Percentiles rank a stretch among this genome's conserved stretches.
Evolutionary conservation across 2,329 filamentous ascomycete species (phyloP).

Genomic region (Talaromyces islandicus): DNA sequence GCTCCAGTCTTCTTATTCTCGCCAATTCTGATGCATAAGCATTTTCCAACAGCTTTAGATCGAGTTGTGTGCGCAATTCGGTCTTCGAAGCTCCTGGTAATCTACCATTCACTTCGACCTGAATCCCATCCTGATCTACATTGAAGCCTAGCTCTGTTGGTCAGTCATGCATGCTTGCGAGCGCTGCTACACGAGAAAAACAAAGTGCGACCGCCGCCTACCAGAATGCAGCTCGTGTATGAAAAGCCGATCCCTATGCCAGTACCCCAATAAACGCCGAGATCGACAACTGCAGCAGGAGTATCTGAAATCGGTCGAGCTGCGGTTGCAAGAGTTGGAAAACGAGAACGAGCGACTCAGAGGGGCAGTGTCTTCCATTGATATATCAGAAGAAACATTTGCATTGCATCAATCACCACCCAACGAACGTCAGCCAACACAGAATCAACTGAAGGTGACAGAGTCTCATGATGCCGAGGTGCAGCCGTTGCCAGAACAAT

Average conservation of each 20-base stretch:
- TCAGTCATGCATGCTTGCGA: conserved; percentile 1
- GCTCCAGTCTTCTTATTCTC: background rate
- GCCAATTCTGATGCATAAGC: background rate
- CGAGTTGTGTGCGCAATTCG: background rate
- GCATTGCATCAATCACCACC: background rate
- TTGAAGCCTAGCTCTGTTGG: background rate
- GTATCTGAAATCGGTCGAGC: background rate
- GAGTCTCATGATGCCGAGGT: background rate
- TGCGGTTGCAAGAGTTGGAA: background rate
- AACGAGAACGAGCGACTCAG: conserved; percentile 2
- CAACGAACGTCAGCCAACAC: background rate
- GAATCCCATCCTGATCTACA: background rate
- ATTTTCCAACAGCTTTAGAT: background rate
- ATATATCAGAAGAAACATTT: background rate
- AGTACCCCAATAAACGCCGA: conserved; percentile 1
- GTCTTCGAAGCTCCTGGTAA: background rate
- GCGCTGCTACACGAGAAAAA: conserved; percentile 2
- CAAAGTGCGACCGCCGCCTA: conserved; percentile 1
- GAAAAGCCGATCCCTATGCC: background rate
- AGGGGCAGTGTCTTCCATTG: background rate
- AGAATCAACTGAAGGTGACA: background rate
- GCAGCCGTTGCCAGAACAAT: background rate
- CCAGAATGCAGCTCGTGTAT: conserved; percentile 1
- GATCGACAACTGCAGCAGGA: conserved; percentile 4
- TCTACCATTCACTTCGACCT: background rate